Conservation (phyloP, 768 basidiomycete species). For the Xerocomellus amylosporus region DNA sequence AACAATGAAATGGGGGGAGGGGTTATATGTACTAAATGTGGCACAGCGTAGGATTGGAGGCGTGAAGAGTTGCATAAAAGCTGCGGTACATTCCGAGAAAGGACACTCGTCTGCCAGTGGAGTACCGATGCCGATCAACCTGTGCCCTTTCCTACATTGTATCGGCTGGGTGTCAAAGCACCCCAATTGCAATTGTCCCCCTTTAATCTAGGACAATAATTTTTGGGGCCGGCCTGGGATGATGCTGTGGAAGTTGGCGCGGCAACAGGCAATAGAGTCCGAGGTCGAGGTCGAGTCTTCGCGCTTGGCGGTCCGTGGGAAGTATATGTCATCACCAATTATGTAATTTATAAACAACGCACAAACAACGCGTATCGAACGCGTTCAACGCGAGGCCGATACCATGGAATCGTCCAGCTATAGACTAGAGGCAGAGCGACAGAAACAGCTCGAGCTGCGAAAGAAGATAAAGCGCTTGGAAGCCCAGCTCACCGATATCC, state of each 20-base stretch:
- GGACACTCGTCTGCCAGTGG: constrained; percentile 12
- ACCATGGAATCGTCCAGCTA: constrained; percentile 56
- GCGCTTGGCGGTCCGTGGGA: constrained; percentile 10
- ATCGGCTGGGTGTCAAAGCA: constrained; percentile 1
- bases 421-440: constrained; percentile 37
- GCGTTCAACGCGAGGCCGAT: constrained; percentile 11
- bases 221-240: constrained; percentile 3
- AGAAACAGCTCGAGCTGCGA: constrained; percentile 48
- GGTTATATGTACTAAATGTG: constrained; percentile 29
- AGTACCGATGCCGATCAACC: constrained; percentile 10
- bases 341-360: constrained; percentile 14
- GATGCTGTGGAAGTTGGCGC: constrained; percentile 5
- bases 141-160: constrained; percentile 11
- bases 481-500: constrained; percentile 46
- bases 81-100: constrained; percentile 35
- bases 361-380: constrained; percentile 28
- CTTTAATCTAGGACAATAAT: constrained; percentile 4
- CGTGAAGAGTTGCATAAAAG: constrained; percentile 22
- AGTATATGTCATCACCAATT: constrained; percentile 8
- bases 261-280: constrained; percentile 12
- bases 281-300: not conserved
- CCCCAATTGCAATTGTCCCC: not conserved
- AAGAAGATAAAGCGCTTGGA: constrained; percentile 56
- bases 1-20: constrained; percentile 11
- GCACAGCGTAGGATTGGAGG: constrained; percentile 24